Conservation (phyloP, 2,329 filamentous ascomycete genomes). For the Orbilia blumenaviensis region DNA sequence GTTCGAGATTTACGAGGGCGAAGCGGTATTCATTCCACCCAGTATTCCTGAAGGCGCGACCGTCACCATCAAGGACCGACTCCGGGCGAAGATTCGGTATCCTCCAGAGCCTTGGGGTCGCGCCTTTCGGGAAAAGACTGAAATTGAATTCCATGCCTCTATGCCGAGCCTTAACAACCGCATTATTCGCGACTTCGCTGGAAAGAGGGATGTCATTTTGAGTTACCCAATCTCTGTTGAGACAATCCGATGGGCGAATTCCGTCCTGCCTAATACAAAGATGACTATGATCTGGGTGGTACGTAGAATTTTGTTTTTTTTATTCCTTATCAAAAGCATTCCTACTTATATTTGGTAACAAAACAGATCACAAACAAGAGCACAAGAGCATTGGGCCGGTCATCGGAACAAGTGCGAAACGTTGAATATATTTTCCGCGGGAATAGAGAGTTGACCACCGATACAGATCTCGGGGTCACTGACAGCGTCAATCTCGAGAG, state of each 20-base stretch:
- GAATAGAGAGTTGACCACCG: not conserved
- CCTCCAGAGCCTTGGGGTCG: constrained; percentile 10
- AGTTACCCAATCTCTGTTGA: constrained; percentile 20
- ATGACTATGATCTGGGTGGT: constrained; percentile 12
- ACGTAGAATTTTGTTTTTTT: not conserved
- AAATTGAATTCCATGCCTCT: constrained; percentile 11
- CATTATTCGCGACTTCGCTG: constrained; percentile 22
- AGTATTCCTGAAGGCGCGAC: not conserved
- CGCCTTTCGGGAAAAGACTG: not conserved
- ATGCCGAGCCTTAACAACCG: constrained; percentile 5
- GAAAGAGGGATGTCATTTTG: constrained; percentile 1
- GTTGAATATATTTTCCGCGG: constrained; percentile 12
- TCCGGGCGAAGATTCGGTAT: constrained; percentile 10
- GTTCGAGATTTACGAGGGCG: constrained; percentile 4
- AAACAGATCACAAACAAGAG: constrained; percentile 21
- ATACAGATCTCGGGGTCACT: not conserved
- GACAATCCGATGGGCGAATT: constrained; percentile 5
- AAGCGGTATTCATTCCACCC: constrained; percentile 13
- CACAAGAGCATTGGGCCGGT: constrained; percentile 6
- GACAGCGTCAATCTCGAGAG: not conserved
- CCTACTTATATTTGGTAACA: not conserved
- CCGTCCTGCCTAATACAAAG: constrained; percentile 16
- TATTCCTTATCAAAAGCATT: not conserved
- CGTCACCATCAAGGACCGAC: not conserved
- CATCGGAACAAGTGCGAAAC: constrained; percentile 1